A percentile compares a stretch with the other conserved stretches of the same genome.
Evolutionary conservation across 169 alveolate species (phyloP).

Genomic region (Plasmodium ovale): DNA sequence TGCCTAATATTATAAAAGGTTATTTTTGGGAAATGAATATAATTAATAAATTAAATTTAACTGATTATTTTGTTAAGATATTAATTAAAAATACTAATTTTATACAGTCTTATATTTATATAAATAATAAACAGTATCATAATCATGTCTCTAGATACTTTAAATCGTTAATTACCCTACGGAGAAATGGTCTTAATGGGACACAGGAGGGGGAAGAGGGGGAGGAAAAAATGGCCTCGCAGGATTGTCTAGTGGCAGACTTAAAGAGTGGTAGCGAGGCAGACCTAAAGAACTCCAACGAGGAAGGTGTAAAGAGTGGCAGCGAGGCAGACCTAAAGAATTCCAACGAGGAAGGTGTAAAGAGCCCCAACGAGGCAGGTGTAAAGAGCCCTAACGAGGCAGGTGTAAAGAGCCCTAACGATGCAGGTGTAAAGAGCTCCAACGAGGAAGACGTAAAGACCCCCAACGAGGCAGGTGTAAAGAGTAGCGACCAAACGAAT

Average conservation of each 20-base stretch:
- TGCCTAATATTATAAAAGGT: constrained; percentile 43
- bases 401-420: neutral
- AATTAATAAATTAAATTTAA: constrained; percentile 46
- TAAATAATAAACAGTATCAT: constrained; percentile 53
- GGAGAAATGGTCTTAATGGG: constrained; percentile 4
- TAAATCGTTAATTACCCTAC: constrained; percentile 14
- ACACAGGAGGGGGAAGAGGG: neutral
- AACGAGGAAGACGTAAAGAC: neutral
- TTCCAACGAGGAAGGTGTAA: neutral
- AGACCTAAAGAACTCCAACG: neutral
- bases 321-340: neutral
- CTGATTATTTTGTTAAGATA: constrained; percentile 58
- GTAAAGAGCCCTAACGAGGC: neutral
- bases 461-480: neutral
- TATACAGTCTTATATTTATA: constrained; percentile 66
- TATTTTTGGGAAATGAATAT: constrained; percentile 71
- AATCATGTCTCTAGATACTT: constrained; percentile 49
- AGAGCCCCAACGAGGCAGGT: neutral
- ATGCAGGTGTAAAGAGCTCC: neutral
- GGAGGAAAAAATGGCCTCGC: neutral
- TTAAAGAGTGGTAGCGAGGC: neutral
- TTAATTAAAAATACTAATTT: constrained; percentile 60
- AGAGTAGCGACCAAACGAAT: neutral
- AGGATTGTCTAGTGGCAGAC: neutral
- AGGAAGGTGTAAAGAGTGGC: neutral